Percentiles rank a stretch among this genome's conserved stretches.
Evolutionary conservation across 345 rosid species (phyloP).

Genomic region (Noccaea caerulescens): DNA sequence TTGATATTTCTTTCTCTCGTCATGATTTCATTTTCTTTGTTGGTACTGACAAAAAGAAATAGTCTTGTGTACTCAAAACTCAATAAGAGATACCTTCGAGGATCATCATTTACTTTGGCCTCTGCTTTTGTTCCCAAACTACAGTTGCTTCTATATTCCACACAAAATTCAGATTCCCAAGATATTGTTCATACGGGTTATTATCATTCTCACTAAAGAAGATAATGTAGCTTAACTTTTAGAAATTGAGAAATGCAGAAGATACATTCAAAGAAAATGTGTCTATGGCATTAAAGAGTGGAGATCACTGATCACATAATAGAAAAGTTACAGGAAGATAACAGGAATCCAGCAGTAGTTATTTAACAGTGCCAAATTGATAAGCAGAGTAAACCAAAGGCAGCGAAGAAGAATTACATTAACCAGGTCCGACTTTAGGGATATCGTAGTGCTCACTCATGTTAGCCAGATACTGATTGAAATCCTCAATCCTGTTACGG

Average conservation of each 20-base stretch:
- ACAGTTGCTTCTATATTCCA: neutral
- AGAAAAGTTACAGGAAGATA: slow-evolving; percentile 20
- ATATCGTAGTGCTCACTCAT: slow-evolving; percentile 93
- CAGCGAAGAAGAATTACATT: slow-evolving; percentile 16
- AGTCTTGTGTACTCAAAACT: neutral
- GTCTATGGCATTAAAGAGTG: slow-evolving; percentile 5
- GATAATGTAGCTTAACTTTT: neutral
- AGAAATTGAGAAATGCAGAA: neutral
- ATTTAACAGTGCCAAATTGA: slow-evolving; percentile 28
- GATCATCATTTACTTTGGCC: neutral
- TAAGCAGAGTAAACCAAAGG: slow-evolving; percentile 25
- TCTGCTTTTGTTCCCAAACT: neutral
- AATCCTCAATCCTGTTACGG: slow-evolving; percentile 82
- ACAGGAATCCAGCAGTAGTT: slow-evolving; percentile 26
- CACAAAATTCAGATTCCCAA: neutral
- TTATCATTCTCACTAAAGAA: neutral
- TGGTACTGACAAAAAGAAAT: neutral
- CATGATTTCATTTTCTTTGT: neutral
- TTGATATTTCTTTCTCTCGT: neutral
- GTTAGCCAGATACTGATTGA: slow-evolving; percentile 85
- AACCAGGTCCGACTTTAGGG: slow-evolving; percentile 94
- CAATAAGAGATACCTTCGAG: neutral
- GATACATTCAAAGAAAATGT: neutral
- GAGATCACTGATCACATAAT: slow-evolving; percentile 15
- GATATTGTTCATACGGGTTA: neutral